phyloP scores from a whole-genome alignment of 192 early-diverging fungal genomes.

The Phycomyces nitens region DNA sequence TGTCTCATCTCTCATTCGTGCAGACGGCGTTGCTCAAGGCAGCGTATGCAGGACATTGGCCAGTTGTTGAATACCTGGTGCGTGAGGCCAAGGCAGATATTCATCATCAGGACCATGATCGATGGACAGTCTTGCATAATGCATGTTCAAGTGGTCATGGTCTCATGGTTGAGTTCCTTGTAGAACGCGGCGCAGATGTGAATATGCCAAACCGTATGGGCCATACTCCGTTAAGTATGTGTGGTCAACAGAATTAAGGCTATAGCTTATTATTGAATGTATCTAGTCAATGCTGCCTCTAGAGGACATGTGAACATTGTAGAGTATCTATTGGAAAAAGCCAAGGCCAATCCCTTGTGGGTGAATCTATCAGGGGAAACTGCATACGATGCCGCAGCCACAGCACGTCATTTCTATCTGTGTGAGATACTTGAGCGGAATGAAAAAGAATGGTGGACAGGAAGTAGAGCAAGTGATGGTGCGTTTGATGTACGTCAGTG shows the following conservation, averaged over 20 bases:
- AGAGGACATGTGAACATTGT: conserved; percentile 60
- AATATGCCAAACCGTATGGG: conserved; percentile 55
- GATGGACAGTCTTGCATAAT: conserved; percentile 77
- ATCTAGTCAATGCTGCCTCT: conserved; percentile 59
- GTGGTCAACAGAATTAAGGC: background rate
- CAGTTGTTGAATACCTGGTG: conserved; percentile 56
- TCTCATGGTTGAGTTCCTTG: conserved; percentile 46
- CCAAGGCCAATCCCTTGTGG: conserved; percentile 51
- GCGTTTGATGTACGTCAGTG: no score
- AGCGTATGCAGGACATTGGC: conserved; percentile 53
- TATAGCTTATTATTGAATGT: background rate
- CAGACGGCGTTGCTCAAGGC: conserved; percentile 70
- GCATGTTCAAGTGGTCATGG: conserved; percentile 53
- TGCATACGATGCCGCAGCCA: conserved; percentile 73
- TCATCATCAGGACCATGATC: conserved; percentile 57
- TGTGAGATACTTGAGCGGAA: conserved; percentile 58
- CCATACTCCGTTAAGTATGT: conserved; percentile 64
- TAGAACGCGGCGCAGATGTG: conserved; percentile 50
- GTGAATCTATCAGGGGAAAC: conserved; percentile 60
- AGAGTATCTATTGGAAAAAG: conserved; percentile 48
- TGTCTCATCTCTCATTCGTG: background rate
- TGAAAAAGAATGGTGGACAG: conserved; percentile 43
- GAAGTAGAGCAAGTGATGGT: no score
- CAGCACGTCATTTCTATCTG: conserved; percentile 53
- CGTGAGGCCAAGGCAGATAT: conserved; percentile 47